Conservation (phyloP, 352 stramenopile species). For the Pythium guiyangense region DNA sequence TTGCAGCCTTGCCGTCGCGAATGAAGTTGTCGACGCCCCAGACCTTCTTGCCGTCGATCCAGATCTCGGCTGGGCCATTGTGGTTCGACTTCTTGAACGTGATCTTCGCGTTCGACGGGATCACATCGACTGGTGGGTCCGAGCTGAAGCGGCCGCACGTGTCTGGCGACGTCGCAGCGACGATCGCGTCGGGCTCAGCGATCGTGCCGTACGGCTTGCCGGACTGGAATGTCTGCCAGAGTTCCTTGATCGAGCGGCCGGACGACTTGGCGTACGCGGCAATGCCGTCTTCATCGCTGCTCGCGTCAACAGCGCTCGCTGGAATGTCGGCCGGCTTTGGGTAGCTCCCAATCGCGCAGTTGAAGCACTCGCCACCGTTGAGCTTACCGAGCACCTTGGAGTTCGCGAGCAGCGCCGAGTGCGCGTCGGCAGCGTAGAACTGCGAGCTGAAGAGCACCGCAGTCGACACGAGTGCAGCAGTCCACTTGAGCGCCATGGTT, state of each 20-base stretch:
- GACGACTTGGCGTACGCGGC: slow-evolving; percentile 17
- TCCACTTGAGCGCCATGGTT: slow-evolving; percentile 1
- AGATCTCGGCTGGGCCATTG: slow-evolving; percentile 20
- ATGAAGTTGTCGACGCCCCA: slow-evolving; percentile 20
- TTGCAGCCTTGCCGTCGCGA: slow-evolving; percentile 10
- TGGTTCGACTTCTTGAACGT: slow-evolving; percentile 25
- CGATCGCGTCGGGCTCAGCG: slow-evolving; percentile 12
- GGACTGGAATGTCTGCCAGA: slow-evolving; percentile 14
- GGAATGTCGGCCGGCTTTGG: slow-evolving; percentile 15
- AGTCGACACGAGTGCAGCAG: slow-evolving; percentile 1
- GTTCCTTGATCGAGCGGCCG: slow-evolving; percentile 13
- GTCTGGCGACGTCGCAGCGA: slow-evolving; percentile 2
- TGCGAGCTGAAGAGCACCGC: slow-evolving; percentile 1
- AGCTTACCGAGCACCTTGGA: slow-evolving; percentile 20
- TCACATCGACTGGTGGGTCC: slow-evolving; percentile 10
- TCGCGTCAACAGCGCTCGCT: slow-evolving; percentile 13
- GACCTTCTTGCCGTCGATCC: slow-evolving; percentile 15
- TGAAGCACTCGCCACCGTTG: slow-evolving; percentile 21
- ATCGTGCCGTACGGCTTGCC: slow-evolving; percentile 14
- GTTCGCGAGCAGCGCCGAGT: slow-evolving; percentile 13
- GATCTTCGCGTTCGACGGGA: slow-evolving; percentile 15
- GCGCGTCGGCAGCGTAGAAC: slow-evolving; percentile 2
- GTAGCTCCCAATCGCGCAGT: slow-evolving; percentile 19
- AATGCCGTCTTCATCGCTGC: slow-evolving; percentile 11
- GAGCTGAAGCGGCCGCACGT: slow-evolving; percentile 16